Evolutionary conservation across 371 early-diverging fungal genomes (phyloP).

Genomic region (Rhizopus stolonifer): DNA sequence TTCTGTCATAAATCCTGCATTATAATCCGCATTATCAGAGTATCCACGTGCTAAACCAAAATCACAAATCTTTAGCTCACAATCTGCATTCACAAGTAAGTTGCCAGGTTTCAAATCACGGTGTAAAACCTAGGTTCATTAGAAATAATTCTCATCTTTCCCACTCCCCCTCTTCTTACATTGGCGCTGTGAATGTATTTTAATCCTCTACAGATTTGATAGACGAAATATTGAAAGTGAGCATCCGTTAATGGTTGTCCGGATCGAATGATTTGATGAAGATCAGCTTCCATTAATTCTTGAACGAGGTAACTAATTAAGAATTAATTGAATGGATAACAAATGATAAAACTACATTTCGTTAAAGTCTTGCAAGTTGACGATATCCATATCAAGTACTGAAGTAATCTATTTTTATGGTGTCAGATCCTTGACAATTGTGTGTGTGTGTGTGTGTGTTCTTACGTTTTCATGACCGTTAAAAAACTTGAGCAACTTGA

Average conservation of each 20-base stretch:
- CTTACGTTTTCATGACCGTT: constrained; percentile 91
- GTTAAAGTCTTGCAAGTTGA: constrained; percentile 66
- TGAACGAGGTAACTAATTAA: constrained; percentile 72
- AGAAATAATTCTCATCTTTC: too few species aligned
- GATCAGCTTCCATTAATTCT: constrained; percentile 98
- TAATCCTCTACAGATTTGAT: constrained; percentile 95
- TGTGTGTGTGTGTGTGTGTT: too few species aligned
- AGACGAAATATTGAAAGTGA: constrained; percentile 97
- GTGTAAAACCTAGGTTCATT: constrained; percentile 65
- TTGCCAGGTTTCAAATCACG: constrained; percentile 98
- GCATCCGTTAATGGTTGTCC: constrained; percentile 95
- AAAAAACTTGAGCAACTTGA: constrained; percentile 86
- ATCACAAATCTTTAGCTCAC: constrained; percentile 95
- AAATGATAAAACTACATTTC: constrained; percentile 66
- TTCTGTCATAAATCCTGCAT: constrained; percentile 93
- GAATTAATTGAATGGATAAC: not conserved
- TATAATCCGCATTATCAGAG: constrained; percentile 76
- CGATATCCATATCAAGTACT: constrained; percentile 61
- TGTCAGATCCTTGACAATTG: too few species aligned
- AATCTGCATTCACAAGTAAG: constrained; percentile 96
- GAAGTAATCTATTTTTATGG: constrained; percentile 70
- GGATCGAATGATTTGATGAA: constrained; percentile 96
- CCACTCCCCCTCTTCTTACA: too few species aligned
- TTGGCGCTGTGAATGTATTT: constrained; percentile 99
- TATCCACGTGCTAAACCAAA: constrained; percentile 94